A percentile compares a stretch with the other conserved stretches of the same genome.
These are phyloP conservation scores for Citrus sp. DNA, from an alignment of 345 rosid species.

Conservation along the genomic window DNA sequence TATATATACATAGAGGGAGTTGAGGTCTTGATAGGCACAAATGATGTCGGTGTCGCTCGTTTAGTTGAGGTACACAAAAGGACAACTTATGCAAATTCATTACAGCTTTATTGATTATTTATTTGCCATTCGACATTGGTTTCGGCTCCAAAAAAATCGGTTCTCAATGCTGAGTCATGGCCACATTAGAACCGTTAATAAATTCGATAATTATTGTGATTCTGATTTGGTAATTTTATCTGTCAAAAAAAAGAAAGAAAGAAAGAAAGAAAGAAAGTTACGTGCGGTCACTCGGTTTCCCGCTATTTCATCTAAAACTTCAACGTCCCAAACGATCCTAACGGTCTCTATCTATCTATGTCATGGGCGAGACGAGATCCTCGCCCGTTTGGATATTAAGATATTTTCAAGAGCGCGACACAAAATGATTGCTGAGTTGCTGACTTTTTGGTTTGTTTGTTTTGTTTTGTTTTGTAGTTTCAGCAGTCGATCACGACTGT, in stretches of 20 bases:
- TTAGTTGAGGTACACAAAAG: neutral
- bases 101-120: neutral
- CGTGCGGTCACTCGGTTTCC: neutral
- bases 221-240: no score
- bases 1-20: no score
- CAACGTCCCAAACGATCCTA: neutral
- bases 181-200: constrained; percentile 3
- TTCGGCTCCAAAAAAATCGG: neutral
- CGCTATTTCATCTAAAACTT: neutral
- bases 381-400: neutral
- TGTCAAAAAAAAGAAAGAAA: neutral
- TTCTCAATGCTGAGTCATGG: neutral
- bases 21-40: neutral
- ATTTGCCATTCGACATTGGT: neutral
- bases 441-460: neutral
- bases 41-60: neutral
- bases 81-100: neutral
- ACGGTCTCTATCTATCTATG: neutral
- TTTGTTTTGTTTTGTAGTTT: neutral
- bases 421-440: no score
- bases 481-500: no score
- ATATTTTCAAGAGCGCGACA: neutral
- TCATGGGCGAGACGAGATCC: neutral
- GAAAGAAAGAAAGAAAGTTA: no score
- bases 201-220: neutral